Evolutionary conservation across 805 yeast genomes (phyloP).

Genomic region (Nakazawaea holstii): DNA sequence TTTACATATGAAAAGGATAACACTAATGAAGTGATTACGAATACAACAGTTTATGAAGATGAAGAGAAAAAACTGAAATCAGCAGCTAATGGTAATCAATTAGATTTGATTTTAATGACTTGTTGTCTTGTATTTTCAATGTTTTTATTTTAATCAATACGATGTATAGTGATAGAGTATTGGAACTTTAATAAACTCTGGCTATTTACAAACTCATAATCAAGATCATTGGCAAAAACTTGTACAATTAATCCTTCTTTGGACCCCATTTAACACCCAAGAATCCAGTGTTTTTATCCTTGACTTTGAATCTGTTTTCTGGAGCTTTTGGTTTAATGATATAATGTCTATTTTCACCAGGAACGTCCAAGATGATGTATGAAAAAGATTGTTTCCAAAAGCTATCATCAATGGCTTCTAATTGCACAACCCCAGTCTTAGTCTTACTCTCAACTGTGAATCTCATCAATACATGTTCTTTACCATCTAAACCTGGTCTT

Average conservation of each 20-base stretch:
- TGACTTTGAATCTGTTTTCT: conserved; percentile 34
- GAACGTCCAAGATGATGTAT: conserved; percentile 71
- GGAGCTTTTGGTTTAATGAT: conserved; percentile 55
- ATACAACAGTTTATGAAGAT: background rate
- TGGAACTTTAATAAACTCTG: too few species aligned
- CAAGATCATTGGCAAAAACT: too few species aligned
- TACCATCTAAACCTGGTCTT: conserved; percentile 66
- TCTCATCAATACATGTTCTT: conserved; percentile 76
- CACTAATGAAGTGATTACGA: background rate
- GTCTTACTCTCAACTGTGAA: conserved; percentile 76
- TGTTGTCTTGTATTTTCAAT: too few species aligned
- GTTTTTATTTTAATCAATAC: too few species aligned
- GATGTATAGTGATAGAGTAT: too few species aligned
- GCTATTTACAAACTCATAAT: too few species aligned
- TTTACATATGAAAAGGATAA: background rate
- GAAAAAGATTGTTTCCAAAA: conserved; percentile 64
- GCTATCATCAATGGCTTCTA: conserved; percentile 73
- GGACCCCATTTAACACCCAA: conserved; percentile 89
- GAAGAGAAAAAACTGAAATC: background rate
- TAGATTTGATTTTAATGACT: too few species aligned
- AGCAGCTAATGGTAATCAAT: conserved; percentile 15
- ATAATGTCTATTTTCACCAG: conserved; percentile 63
- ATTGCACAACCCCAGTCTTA: conserved; percentile 63
- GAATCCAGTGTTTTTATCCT: conserved; percentile 46
- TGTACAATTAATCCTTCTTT: conserved; percentile 36